A percentile compares a stretch with the other conserved stretches of the same genome.
Conservation (phyloP, 1,139 yeast species). For the Pichia sp. region DNA sequence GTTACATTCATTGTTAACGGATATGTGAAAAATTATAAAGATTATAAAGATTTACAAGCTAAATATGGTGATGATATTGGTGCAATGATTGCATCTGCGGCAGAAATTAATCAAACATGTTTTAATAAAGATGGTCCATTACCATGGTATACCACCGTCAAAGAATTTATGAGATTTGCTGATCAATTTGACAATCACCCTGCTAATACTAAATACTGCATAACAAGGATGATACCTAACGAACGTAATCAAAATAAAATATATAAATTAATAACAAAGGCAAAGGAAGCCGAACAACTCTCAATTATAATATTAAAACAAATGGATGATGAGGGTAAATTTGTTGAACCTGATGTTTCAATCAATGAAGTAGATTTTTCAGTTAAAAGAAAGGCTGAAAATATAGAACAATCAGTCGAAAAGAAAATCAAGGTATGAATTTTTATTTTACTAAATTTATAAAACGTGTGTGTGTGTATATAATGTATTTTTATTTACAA, state of each 20-base stretch:
- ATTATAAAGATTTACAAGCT: slow-evolving; percentile 48
- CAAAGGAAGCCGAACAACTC: slow-evolving; percentile 53
- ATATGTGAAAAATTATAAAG: slow-evolving; percentile 50
- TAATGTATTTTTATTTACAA: too few species aligned
- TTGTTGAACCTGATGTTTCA: slow-evolving; percentile 11
- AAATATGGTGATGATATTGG: slow-evolving; percentile 58
- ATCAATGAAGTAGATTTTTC: neutral
- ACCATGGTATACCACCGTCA: slow-evolving; percentile 50
- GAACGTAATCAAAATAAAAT: slow-evolving; percentile 52
- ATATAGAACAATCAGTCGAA: neutral
- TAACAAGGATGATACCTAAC: slow-evolving; percentile 65
- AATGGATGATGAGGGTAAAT: slow-evolving; percentile 32
- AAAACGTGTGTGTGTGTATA: neutral
- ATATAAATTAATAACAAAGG: slow-evolving; percentile 51
- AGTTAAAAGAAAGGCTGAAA: neutral
- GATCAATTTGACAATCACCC: slow-evolving; percentile 51
- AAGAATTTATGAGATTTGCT: slow-evolving; percentile 55
- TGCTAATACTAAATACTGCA: slow-evolving; percentile 74
- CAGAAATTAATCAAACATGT: slow-evolving; percentile 80
- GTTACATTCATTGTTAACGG: slow-evolving; percentile 82
- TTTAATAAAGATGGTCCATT: slow-evolving; percentile 45
- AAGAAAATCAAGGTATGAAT: slow-evolving; percentile 2
- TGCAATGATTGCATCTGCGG: slow-evolving; percentile 90
- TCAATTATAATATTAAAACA: slow-evolving; percentile 30
- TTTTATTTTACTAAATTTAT: neutral